Evolutionary conservation across 1,284 basidiomycete species (phyloP).

Genomic region (Fomitopsis schrenkii): DNA sequence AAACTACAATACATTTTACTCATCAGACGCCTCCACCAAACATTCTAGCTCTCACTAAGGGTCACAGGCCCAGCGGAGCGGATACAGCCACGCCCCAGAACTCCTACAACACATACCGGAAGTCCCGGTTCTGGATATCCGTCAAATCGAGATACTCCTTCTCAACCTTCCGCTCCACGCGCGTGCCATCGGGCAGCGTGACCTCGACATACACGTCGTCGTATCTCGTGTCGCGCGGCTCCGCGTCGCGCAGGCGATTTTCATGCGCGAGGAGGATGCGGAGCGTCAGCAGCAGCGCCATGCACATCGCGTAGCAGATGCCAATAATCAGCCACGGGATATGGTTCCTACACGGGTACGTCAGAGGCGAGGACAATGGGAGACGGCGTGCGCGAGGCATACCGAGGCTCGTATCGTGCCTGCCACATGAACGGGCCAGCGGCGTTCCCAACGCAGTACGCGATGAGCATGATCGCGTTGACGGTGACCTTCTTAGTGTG

Average conservation of each 20-base stretch:
- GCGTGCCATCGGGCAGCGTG: slow-evolving; percentile 42
- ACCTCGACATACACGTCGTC: slow-evolving; percentile 64
- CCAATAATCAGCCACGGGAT: slow-evolving; percentile 66
- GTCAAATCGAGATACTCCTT: slow-evolving; percentile 71
- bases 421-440: slow-evolving; percentile 76
- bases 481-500: slow-evolving; percentile 70
- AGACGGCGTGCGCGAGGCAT: slow-evolving; percentile 3
- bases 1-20: too few relatives aligned
- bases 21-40: too few relatives aligned
- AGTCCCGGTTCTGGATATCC: slow-evolving; percentile 59
- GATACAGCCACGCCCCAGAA: background rate
- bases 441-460: slow-evolving; percentile 68
- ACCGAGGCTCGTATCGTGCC: slow-evolving; percentile 59
- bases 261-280: slow-evolving; percentile 55
- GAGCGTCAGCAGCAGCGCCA: slow-evolving; percentile 45
- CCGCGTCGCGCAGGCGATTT: slow-evolving; percentile 58
- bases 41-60: background rate
- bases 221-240: slow-evolving; percentile 51
- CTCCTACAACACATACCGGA: slow-evolving; percentile 49
- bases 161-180: slow-evolving; percentile 52
- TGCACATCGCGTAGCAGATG: slow-evolving; percentile 47
- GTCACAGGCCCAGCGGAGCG: background rate
- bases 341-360: slow-evolving; percentile 38
- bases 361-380: background rate
- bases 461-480: slow-evolving; percentile 68